Evolutionary conservation across 352 stramenopile genomes (phyloP).

Genomic region (Phytophthora sansomeana): DNA sequence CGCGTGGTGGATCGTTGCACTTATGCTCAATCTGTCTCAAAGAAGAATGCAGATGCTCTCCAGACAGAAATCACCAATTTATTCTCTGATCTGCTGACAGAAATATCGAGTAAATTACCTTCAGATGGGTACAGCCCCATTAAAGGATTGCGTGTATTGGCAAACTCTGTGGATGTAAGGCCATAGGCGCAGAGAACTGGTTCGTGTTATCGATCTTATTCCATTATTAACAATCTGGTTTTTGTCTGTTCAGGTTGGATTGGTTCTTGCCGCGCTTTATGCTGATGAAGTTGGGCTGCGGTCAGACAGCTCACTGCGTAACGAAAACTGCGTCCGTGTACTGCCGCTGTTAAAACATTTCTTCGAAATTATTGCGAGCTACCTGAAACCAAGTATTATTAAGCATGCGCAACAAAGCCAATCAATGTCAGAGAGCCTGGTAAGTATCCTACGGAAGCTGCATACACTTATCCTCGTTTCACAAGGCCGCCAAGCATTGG

Average conservation of each 20-base stretch:
- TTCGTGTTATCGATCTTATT: constrained; percentile 14
- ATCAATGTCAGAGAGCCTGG: constrained; percentile 41
- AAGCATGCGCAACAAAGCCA: constrained; percentile 46
- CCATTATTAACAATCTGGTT: constrained; percentile 22
- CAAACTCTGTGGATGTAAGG: constrained; percentile 53
- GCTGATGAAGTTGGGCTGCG: constrained; percentile 25
- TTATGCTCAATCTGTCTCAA: constrained; percentile 48
- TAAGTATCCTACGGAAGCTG: constrained; percentile 54
- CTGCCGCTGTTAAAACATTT: constrained; percentile 55
- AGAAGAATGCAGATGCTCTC: constrained; percentile 24
- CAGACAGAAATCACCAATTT: constrained; percentile 38
- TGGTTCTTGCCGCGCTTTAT: constrained; percentile 52
- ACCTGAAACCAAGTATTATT: constrained; percentile 52
- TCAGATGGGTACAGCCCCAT: constrained; percentile 32
- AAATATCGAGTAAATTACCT: constrained; percentile 48
- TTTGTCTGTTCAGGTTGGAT: constrained; percentile 39
- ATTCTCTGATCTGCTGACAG: constrained; percentile 50
- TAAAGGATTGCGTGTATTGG: constrained; percentile 43
- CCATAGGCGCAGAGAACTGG: background rate
- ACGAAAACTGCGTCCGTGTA: constrained; percentile 17
- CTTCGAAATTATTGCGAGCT: constrained; percentile 56
- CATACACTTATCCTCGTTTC: constrained; percentile 75
- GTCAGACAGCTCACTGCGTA: constrained; percentile 11
- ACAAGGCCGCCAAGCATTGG: constrained; percentile 53
- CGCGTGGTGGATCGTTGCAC: background rate